Evolutionary conservation across 768 basidiomycete genomes (phyloP).

Genomic region (Termitomyces sp.): DNA sequence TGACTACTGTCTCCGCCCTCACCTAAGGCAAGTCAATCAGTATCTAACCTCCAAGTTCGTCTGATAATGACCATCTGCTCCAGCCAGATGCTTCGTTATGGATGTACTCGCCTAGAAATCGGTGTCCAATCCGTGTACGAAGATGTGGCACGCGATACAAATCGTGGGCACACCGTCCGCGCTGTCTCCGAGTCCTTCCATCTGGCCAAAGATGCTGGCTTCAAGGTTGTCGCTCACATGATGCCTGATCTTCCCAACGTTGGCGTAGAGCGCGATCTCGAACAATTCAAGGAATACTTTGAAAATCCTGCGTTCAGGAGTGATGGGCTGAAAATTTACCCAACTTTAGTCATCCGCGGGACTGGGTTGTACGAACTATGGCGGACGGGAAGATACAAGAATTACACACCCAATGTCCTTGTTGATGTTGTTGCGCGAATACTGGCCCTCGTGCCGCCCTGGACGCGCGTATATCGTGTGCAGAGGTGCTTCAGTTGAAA

Average conservation of each 20-base stretch:
- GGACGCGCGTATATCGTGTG: conserved; percentile 98
- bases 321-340: conserved; percentile 97
- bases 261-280: conserved; percentile 93
- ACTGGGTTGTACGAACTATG: conserved; percentile 95
- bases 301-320: conserved; percentile 97
- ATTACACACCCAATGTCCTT: conserved; percentile 97
- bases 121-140: conserved; percentile 99
- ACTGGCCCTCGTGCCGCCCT: conserved; percentile 93
- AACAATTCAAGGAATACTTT: conserved; percentile 99
- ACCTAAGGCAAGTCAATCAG: conserved; percentile 60
- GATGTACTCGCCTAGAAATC: conserved; percentile 96
- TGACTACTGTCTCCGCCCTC: conserved; percentile 95
- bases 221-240: conserved; percentile 99
- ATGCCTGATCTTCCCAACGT: conserved; percentile 99
- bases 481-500: conserved; percentile 55
- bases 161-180: conserved; percentile 97
- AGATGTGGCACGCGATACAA: conserved; percentile 98
- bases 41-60: neutral
- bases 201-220: conserved; percentile 96
- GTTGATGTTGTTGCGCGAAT: conserved; percentile 97
- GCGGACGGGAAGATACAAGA: conserved; percentile 97
- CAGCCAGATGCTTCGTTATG: conserved; percentile 98
- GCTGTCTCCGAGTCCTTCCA: conserved; percentile 97
- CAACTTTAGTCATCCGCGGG: conserved; percentile 95
- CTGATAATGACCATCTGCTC: neutral